Percentiles rank a stretch among this genome's conserved stretches.
Conservation (phyloP, 2,329 filamentous ascomycete genomes). For the Talaromyces piceae region DNA sequence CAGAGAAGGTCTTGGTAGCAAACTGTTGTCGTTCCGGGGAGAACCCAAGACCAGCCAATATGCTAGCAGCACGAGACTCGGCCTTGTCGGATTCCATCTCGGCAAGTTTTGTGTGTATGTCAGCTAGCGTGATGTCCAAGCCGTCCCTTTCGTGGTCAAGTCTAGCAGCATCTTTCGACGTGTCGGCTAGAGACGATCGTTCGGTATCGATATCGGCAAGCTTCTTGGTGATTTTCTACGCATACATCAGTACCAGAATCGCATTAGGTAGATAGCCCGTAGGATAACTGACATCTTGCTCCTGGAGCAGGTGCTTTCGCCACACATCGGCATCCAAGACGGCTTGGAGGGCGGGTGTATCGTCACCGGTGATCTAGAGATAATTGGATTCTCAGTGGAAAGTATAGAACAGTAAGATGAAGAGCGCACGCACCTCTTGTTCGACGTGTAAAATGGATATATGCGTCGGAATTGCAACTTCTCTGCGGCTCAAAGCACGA, state of each 20-base stretch:
- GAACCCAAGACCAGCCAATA: conserved; percentile 94
- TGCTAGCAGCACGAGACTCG: conserved; percentile 88
- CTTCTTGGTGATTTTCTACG: conserved; percentile 65
- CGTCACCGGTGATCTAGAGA: conserved; percentile 89
- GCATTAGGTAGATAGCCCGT: background rate
- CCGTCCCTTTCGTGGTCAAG: conserved; percentile 84
- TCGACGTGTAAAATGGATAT: conserved; percentile 99
- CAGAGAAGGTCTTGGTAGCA: conserved; percentile 95
- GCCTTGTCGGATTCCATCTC: conserved; percentile 99
- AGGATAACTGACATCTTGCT: conserved; percentile 62
- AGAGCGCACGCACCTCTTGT: conserved; percentile 80
- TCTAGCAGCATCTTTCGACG: conserved; percentile 76
- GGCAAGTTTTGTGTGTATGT: conserved; percentile 82
- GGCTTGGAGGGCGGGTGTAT: conserved; percentile 88
- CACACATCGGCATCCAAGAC: conserved; percentile 97
- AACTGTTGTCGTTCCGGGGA: conserved; percentile 85
- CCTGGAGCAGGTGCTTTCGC: conserved; percentile 86
- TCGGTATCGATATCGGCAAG: conserved; percentile 71
- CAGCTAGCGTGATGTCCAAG: conserved; percentile 80
- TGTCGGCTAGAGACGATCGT: conserved; percentile 76
- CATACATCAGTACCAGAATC: background rate
- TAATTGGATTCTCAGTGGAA: no score
- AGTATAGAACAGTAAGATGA: no score
- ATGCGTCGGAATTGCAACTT: conserved; percentile 88
- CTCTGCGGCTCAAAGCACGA: conserved; percentile 82